Evolutionary conservation across 2,329 filamentous ascomycete genomes (phyloP).

Genomic region (Pseudopithomyces chartarum): DNA sequence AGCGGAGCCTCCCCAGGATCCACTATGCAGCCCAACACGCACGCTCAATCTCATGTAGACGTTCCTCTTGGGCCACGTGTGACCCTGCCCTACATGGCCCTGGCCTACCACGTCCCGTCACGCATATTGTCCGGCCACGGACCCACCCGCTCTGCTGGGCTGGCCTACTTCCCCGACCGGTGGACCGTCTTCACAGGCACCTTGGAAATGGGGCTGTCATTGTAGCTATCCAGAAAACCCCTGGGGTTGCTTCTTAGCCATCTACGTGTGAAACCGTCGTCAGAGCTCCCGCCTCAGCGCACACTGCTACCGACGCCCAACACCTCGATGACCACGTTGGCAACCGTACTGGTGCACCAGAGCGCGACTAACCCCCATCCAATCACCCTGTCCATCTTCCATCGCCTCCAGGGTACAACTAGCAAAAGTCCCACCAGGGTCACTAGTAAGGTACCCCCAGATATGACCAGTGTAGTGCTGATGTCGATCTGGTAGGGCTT

Average conservation of each 20-base stretch:
- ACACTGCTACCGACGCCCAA: constrained; percentile 43
- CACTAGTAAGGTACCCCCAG: constrained; percentile 78
- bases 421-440: constrained; percentile 80
- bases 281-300: constrained; percentile 15
- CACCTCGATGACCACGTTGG: constrained; percentile 82
- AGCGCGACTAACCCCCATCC: constrained; percentile 79
- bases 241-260: constrained; percentile 5
- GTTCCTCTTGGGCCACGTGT: constrained; percentile 23
- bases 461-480: constrained; percentile 82
- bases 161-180: constrained; percentile 20
- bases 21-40: constrained; percentile 26
- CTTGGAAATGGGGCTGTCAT: constrained; percentile 13
- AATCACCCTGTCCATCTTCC: constrained; percentile 54
- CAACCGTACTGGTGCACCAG: constrained; percentile 79
- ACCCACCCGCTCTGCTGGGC: constrained; percentile 15
- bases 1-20: constrained; percentile 19
- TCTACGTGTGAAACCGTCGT: constrained; percentile 14
- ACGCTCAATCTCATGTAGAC: constrained; percentile 18
- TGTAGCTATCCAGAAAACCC: constrained; percentile 12
- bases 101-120: constrained; percentile 11
- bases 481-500: constrained; percentile 83
- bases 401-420: constrained; percentile 65
- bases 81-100: constrained; percentile 5
- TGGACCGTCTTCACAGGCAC: constrained; percentile 4
- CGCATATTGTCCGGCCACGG: constrained; percentile 6